Evolutionary conservation across 306 rosid species (phyloP).

Genomic region (Citrullus colocynthis): DNA sequence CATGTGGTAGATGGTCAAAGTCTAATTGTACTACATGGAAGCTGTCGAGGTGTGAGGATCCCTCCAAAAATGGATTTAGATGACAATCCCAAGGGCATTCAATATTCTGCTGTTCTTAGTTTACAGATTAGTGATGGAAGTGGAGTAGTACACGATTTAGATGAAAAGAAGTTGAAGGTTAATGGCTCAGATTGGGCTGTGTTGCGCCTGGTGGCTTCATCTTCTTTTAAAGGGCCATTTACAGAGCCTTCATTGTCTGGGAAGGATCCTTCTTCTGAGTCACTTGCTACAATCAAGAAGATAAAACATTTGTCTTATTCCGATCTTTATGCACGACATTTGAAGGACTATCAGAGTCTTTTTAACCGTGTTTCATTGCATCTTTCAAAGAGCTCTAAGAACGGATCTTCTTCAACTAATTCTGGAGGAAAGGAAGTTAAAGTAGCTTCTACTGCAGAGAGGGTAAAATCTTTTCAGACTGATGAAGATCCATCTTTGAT

Average conservation of each 20-base stretch:
- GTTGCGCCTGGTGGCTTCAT: conserved; percentile 57
- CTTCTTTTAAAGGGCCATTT: conserved; percentile 78
- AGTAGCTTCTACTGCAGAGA: conserved; percentile 58
- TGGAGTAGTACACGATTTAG: conserved; percentile 52
- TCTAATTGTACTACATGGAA: conserved; percentile 59
- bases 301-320: conserved; percentile 38
- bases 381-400: conserved; percentile 57
- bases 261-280: conserved; percentile 64
- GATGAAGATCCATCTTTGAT: conserved; percentile 91
- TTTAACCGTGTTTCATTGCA: conserved; percentile 80
- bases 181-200: conserved; percentile 74
- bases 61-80: conserved; percentile 25
- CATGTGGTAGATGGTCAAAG: conserved; percentile 28
- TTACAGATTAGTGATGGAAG: conserved; percentile 49
- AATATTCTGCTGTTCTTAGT: conserved; percentile 69
- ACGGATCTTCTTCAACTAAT: conserved; percentile 12
- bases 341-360: conserved; percentile 71
- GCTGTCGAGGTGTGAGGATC: conserved; percentile 49
- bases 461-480: conserved; percentile 63
- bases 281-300: conserved; percentile 33
- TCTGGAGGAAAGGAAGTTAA: conserved; percentile 20
- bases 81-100: conserved; percentile 57
- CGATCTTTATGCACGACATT: conserved; percentile 53
- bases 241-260: conserved; percentile 57
- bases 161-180: conserved; percentile 48